Conservation (phyloP, 495 filamentous ascomycete species). For the Massariosphaeria phaeospora region DNA sequence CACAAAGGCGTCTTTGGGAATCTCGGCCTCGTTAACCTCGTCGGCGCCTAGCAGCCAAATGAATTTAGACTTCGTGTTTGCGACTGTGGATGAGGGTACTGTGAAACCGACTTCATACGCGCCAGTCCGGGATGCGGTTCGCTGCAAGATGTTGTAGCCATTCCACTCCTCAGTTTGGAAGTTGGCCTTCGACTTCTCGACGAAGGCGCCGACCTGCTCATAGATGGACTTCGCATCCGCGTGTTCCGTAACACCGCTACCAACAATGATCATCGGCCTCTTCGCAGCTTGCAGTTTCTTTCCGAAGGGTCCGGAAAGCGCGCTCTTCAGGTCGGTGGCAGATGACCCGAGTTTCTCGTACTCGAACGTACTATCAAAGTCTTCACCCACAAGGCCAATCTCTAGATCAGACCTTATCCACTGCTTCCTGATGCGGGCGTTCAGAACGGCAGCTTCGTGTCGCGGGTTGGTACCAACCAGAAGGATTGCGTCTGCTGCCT, state of each 20-base stretch:
- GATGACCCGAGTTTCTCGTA: conserved; percentile 82
- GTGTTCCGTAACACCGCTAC: conserved; percentile 84
- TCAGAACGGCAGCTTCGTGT: conserved; percentile 88
- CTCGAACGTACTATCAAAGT: conserved; percentile 88
- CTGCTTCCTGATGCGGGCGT: conserved; percentile 94
- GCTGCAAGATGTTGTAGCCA: conserved; percentile 93
- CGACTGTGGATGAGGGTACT: conserved; percentile 68
- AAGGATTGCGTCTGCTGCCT: conserved; percentile 88
- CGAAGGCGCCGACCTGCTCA: conserved; percentile 78
- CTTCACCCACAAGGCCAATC: conserved; percentile 84
- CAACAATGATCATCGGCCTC: conserved; percentile 92
- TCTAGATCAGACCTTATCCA: conserved; percentile 94
- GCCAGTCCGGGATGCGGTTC: conserved; percentile 81
- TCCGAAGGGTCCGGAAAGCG: conserved; percentile 79
- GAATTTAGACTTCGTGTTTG: conserved; percentile 82
- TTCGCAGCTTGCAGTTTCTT: conserved; percentile 85
- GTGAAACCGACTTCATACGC: conserved; percentile 96
- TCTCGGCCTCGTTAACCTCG: conserved; percentile 71
- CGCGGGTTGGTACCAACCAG: conserved; percentile 91
- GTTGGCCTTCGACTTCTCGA: conserved; percentile 84
- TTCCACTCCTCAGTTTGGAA: conserved; percentile 91
- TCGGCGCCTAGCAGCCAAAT: conserved; percentile 96
- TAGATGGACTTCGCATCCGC: conserved; percentile 86
- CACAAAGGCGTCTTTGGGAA: conserved; percentile 92
- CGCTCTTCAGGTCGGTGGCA: conserved; percentile 70